Evolutionary conservation across 257 asterid species (phyloP), one percentile per base, ranked within the genome.

Genomic region (Cruciata laevipes): DNA sequence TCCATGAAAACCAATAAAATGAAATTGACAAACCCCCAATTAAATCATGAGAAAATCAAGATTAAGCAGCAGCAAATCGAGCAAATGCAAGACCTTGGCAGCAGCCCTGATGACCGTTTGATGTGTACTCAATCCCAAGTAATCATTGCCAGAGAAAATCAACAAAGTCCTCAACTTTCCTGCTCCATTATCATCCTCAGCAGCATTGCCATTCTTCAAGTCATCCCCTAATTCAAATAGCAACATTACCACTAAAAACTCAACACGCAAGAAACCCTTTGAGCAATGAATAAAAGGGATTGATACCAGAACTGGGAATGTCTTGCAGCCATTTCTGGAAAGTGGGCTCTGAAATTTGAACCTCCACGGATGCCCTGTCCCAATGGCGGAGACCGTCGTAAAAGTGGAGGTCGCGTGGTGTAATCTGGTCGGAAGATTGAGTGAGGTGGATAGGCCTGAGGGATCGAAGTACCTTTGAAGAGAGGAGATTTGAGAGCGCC

Each of bases 81-180:
- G 52, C 78, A 32, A 61, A 16, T 24, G 38, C 38, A 32, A 61
- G 23, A 78, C 99, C 96, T 94, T 78, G 65, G 67, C 79, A 73
- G 96, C 95, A 58, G 96, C 97, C 73, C 83, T 70, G 74, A 81
- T 80, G 65, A 94, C 84, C 62, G 87, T 69, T 18, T 96, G 99
- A 71, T 90, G 97, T 5, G 93, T 85, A 83, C 97, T 87, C 87
- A 94, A 79, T 25, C 93, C 95, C 85, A 94, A 71, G 83, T 94
- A 94, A 90, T 94, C 99, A 82, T 94, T 94, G 69, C 96, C 95
- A 5, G 99, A 94, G 81, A 94, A 94, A 66, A 87, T 73, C 21
- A 87, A 69, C 20, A 94, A 75, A 76, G 89, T 90, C 82, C 83
- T 82, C 70, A 84, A 84, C 79, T 82, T 79, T 68, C 77, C 83